Percentiles rank a stretch among this genome's conserved stretches.
Evolutionary conservation across 2,329 filamentous ascomycete genomes (phyloP).

Genomic region (Cladophialophora bantiana): DNA sequence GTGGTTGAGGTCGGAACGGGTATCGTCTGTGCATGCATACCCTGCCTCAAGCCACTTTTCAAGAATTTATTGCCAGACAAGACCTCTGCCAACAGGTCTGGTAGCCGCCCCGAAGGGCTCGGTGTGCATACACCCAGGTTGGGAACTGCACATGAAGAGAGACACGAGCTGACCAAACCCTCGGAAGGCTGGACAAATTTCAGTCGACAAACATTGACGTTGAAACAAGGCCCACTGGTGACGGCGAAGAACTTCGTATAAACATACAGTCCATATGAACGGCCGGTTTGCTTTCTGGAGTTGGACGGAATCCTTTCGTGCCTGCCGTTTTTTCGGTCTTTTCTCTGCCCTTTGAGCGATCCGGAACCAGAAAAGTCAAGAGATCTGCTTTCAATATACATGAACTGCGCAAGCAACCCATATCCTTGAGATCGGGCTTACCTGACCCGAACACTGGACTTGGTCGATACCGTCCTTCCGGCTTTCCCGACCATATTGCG

Average conservation of each 20-base stretch:
- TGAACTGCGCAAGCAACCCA: conserved; percentile 11
- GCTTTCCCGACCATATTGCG: not conserved
- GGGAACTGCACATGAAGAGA: conserved; percentile 23
- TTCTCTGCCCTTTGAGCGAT: not conserved
- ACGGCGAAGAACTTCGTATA: conserved; percentile 35
- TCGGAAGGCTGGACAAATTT: conserved; percentile 32
- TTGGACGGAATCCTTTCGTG: not conserved
- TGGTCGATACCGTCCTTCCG: not conserved
- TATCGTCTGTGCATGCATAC: conserved; percentile 53
- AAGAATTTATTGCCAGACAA: conserved; percentile 51
- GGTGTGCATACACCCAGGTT: conserved; percentile 25
- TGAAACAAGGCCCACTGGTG: conserved; percentile 26
- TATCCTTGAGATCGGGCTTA: not conserved
- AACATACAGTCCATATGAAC: not conserved
- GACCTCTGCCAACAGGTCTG: conserved; percentile 28
- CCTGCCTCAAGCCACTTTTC: conserved; percentile 52
- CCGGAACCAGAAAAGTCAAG: conserved; percentile 1
- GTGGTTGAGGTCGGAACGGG: conserved; percentile 54
- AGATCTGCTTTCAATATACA: not conserved
- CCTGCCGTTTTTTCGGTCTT: not conserved
- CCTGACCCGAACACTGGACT: not conserved
- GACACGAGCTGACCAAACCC: conserved; percentile 35
- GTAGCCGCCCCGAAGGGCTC: conserved; percentile 8
- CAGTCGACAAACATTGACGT: conserved; percentile 22
- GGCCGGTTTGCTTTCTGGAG: not conserved